phyloP scores from a whole-genome alignment of 176 grass and related monocot species.

The Neostapfia colusana region DNA sequence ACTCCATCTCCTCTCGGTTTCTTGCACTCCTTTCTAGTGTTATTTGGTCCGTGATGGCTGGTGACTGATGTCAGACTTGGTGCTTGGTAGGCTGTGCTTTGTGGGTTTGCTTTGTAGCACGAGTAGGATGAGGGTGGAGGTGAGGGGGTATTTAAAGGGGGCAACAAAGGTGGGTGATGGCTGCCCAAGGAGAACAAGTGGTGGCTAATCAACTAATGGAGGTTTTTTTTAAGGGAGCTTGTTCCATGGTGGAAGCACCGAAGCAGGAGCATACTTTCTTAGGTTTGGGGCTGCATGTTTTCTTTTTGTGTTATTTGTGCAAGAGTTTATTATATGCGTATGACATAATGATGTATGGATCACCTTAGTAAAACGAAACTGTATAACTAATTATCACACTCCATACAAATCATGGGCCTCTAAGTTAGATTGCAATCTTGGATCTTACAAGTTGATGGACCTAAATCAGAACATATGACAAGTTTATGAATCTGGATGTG shows the following conservation, averaged over 20 bases:
- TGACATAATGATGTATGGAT: no score
- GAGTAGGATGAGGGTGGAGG: constrained; percentile 19
- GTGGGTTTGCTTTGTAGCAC: constrained; percentile 24
- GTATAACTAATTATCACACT: no score
- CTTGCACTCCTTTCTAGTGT: background rate
- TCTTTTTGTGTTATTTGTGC: background rate
- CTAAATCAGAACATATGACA: no score
- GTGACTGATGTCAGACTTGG: background rate
- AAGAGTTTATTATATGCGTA: background rate
- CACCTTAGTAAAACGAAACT: no score
- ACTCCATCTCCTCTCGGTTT: constrained; percentile 22
- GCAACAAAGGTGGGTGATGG: constrained; percentile 16
- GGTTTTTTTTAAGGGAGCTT: constrained; percentile 3
- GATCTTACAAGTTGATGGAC: no score
- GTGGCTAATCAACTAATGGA: constrained; percentile 2
- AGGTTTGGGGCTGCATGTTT: constrained; percentile 9
- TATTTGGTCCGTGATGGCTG: background rate
- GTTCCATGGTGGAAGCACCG: constrained; percentile 32
- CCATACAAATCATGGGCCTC: no score
- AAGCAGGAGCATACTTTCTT: constrained; percentile 13
- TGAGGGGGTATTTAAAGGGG: constrained; percentile 53
- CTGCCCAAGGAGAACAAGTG: background rate
- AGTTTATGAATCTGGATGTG: no score
- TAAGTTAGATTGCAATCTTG: no score
- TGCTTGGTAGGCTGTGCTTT: background rate